Evolutionary conservation across 441 rosid species (phyloP).

Genomic region (Gossypium davidsonii): DNA sequence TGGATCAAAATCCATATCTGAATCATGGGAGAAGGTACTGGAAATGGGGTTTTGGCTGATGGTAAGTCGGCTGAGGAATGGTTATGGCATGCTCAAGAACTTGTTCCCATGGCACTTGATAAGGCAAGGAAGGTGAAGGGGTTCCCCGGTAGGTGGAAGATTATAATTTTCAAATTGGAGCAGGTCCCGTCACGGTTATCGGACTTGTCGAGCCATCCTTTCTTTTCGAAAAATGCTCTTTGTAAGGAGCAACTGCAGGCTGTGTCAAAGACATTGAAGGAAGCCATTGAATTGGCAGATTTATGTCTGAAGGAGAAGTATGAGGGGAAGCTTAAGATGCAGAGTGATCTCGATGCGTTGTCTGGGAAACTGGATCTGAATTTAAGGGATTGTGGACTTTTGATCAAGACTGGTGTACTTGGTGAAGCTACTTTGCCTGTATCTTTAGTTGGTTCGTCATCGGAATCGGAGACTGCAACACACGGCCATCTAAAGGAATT

Average conservation of each 20-base stretch:
- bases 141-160: constrained; percentile 83
- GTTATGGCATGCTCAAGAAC: constrained; percentile 55
- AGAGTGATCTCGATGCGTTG: constrained; percentile 83
- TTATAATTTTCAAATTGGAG: constrained; percentile 66
- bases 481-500: constrained; percentile 51
- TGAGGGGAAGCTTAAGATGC: constrained; percentile 85
- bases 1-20: constrained; percentile 24
- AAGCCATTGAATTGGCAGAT: constrained; percentile 52
- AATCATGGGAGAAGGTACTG: constrained; percentile 62
- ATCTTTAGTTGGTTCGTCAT: constrained; percentile 31
- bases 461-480: constrained; percentile 36
- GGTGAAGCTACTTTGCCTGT: constrained; percentile 57
- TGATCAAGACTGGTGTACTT: constrained; percentile 87
- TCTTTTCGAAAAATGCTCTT: constrained; percentile 71
- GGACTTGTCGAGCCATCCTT: constrained; percentile 85
- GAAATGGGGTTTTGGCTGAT: constrained; percentile 26
- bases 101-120: constrained; percentile 53
- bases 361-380: constrained; percentile 70
- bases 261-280: constrained; percentile 51
- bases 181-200: constrained; percentile 67
- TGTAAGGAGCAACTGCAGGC: constrained; percentile 82
- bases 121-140: constrained; percentile 57
- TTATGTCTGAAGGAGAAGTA: constrained; percentile 54
- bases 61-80: constrained; percentile 58
- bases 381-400: constrained; percentile 72